Percentiles rank a stretch among this genome's conserved stretches.
These are phyloP conservation scores for Annulohypoxylon stygium DNA, from an alignment of 495 filamentous ascomycete species.

Conservation along the genomic window DNA sequence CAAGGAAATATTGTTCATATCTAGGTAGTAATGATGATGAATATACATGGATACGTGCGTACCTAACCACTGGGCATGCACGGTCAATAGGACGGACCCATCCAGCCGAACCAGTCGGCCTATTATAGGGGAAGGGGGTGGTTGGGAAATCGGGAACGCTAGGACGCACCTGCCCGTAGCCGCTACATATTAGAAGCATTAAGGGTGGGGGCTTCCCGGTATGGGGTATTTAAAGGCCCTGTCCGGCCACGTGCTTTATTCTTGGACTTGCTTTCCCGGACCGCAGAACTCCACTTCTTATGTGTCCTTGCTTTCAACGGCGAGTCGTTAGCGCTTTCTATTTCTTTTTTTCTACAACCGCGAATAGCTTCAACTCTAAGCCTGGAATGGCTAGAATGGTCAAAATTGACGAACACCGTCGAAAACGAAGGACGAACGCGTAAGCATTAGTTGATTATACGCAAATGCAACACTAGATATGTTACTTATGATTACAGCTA, in stretches of 20 bases:
- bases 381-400: neutral
- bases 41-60: neutral
- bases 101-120: conserved; percentile 37
- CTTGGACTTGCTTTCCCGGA: conserved; percentile 24
- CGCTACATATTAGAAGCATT: conserved; percentile 23
- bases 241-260: conserved; percentile 39
- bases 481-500: neutral
- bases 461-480: neutral
- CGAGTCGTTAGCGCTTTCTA: neutral
- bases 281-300: conserved; percentile 31
- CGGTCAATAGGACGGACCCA: conserved; percentile 1
- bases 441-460: conserved; percentile 1
- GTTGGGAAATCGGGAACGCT: conserved; percentile 34
- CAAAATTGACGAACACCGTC: neutral
- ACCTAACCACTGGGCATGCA: neutral
- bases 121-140: conserved; percentile 28
- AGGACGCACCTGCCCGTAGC: conserved; percentile 40
- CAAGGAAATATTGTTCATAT: conserved; percentile 24
- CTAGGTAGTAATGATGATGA: conserved; percentile 1
- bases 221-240: conserved; percentile 31
- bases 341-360: conserved; percentile 1
- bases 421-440: neutral
- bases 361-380: conserved; percentile 3
- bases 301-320: conserved; percentile 16
- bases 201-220: conserved; percentile 24